These are phyloP conservation scores for Saccharomyces hybrid DNA, from an alignment of 1,139 yeast species.

Conservation along the genomic window DNA sequence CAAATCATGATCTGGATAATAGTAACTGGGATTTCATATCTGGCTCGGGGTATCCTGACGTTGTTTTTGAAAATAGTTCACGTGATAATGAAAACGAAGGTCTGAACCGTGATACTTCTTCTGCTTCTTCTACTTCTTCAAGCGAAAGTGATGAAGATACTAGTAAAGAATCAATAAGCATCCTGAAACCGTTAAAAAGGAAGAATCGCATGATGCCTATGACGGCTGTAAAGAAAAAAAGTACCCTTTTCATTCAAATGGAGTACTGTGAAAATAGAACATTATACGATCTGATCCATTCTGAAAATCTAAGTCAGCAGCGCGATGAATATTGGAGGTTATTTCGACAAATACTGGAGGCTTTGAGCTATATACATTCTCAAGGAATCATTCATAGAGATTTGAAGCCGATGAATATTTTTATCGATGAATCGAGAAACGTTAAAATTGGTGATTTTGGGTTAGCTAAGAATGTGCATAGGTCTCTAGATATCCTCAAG, in stretches of 20 bases:
- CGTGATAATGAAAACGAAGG: constrained; percentile 23
- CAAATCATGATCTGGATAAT: constrained; percentile 15
- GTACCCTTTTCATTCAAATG: constrained; percentile 83
- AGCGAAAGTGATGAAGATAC: constrained; percentile 6
- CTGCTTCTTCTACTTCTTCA: not conserved
- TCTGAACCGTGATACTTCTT: not conserved
- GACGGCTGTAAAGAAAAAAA: constrained; percentile 27
- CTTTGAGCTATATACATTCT: constrained; percentile 80
- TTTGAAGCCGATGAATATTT: constrained; percentile 87
- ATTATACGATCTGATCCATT: constrained; percentile 63
- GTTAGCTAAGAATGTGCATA: constrained; percentile 75
- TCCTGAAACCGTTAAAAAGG: constrained; percentile 8
- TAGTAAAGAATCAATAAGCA: constrained; percentile 1
- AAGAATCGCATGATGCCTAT: constrained; percentile 28
- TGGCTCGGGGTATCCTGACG: constrained; percentile 50
- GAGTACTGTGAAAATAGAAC: constrained; percentile 97
- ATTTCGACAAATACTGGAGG: constrained; percentile 82
- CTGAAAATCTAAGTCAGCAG: constrained; percentile 63
- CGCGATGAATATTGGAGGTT: constrained; percentile 84
- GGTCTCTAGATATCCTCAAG: constrained; percentile 32
- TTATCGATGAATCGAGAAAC: constrained; percentile 82
- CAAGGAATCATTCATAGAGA: constrained; percentile 43
- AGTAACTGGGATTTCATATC: constrained; percentile 53
- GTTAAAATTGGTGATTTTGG: constrained; percentile 97
- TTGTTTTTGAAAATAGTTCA: constrained; percentile 48